Conservation (phyloP, 208 protist genomes). For the Balamuthia mandrillaris region DNA sequence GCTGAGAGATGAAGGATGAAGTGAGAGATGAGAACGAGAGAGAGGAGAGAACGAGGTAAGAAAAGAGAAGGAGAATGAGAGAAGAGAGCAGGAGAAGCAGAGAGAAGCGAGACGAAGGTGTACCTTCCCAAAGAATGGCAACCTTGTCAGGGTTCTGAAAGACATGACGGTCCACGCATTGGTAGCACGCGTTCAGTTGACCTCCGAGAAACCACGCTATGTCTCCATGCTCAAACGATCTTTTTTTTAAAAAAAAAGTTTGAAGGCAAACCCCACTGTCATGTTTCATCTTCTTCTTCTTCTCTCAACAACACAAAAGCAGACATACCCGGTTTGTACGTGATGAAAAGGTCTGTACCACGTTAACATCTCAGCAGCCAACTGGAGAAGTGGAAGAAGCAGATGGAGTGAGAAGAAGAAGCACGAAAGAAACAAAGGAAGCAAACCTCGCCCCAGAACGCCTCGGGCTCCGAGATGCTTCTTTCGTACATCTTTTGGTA, state of each 20-base stretch:
- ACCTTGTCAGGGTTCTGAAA: constrained; percentile 48
- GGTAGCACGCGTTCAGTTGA: constrained; percentile 82
- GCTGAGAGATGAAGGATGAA: not conserved
- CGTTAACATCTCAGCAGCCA: not conserved
- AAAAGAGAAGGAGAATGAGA: constrained; percentile 30
- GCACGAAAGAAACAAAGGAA: not conserved
- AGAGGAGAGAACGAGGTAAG: not conserved
- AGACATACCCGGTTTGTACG: not conserved
- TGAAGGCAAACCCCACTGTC: too few species aligned
- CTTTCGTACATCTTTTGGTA: not conserved
- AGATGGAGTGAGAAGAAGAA: not conserved
- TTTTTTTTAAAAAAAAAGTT: too few species aligned
- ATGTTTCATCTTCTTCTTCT: too few species aligned
- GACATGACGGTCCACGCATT: constrained; percentile 83
- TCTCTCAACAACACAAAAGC: constrained; percentile 58
- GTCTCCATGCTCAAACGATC: too few species aligned
- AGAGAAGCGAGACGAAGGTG: not conserved
- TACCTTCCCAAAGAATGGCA: not conserved
- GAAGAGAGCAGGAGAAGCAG: not conserved
- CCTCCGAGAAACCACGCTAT: constrained; percentile 78
- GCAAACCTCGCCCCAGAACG: constrained; percentile 33
- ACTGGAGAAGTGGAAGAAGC: too few species aligned
- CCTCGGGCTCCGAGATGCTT: not conserved
- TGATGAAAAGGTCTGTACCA: not conserved
- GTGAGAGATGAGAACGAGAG: not conserved